Evolutionary conservation across 352 stramenopile species (phyloP), one percentile per base, ranked within the genome.

Genomic region (Phytophthora tentaculata): DNA sequence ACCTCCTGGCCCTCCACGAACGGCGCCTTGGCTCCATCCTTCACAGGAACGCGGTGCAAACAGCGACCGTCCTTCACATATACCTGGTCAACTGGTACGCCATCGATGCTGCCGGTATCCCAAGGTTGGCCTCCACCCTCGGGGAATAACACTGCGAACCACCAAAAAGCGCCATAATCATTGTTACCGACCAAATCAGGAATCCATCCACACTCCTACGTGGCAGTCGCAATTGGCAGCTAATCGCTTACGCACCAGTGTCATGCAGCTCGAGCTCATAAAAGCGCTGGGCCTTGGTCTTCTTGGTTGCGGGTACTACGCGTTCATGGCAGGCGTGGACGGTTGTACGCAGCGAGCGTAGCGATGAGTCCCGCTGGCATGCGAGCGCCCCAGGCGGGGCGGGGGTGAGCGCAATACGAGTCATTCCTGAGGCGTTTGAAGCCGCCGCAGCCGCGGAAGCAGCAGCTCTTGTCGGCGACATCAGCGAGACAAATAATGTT

Each of bases 71-170:
- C 72, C 55, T 90, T 78, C 24, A 88, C 77, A 55, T 89, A 89
- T 26, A 90, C 82, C 28, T 84, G 73, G 52, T 86, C 73, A 17
- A 94, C 86, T 4, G 55, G 39, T 14, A 81, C 43, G 19, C 49
- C 70, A 54, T 89, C 71, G 48, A 92, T 77, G 17, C 37, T 71
- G 37, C 90, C 90, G 5, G 79, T 91, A 76, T 97, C 90, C 58
- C 78, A 86, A n/a, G 90, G 89, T 70, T 97, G 90, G 3, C 90
- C 89, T 49, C 89, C 90, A 37, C 90, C 89, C 71, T 96, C 88
- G 2, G 89, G 88, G 62, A 97, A 97, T 22, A 97, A 76, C 53
- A 97, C 87, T 79, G 24, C n/a, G 12, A 9, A 22, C 43, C 14
- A 41, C n/a, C 48, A 58, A 53, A 19, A 26, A 57, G 32, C 29